Conservation (phyloP, 2,329 filamentous ascomycete genomes). For the Aspergillus intermedius region DNA sequence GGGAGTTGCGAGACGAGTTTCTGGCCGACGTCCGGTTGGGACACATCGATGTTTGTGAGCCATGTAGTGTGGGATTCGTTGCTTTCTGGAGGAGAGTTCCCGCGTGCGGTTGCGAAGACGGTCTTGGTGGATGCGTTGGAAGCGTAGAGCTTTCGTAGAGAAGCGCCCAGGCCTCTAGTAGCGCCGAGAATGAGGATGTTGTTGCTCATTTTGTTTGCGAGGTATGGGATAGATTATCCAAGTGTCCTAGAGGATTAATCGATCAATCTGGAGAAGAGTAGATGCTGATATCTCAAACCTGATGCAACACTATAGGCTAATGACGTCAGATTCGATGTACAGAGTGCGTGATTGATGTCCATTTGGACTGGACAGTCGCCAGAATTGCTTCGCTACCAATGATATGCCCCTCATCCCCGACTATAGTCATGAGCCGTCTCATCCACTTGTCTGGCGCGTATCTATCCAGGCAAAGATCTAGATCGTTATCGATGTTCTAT, state of each 20-base stretch:
- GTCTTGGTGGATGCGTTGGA: slow-evolving; percentile 35
- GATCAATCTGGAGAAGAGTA: neutral
- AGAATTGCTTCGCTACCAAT: neutral
- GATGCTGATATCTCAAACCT: neutral
- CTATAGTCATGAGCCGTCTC: neutral
- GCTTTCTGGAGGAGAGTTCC: slow-evolving; percentile 38
- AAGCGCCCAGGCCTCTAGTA: slow-evolving; percentile 61
- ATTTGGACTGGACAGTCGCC: neutral
- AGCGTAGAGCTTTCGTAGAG: slow-evolving; percentile 55
- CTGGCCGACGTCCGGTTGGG: slow-evolving; percentile 42
- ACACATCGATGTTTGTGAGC: slow-evolving; percentile 55
- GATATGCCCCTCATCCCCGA: neutral
- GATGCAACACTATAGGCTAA: slow-evolving; percentile 10
- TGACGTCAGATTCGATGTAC: slow-evolving; percentile 11
- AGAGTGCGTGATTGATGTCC: too few species aligned
- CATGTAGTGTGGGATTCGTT: slow-evolving; percentile 44
- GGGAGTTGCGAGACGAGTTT: slow-evolving; percentile 44
- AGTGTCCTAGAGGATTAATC: too few species aligned
- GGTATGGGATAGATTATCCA: neutral
- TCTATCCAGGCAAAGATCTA: neutral
- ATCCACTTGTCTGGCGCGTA: neutral
- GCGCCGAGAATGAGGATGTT: slow-evolving; percentile 60
- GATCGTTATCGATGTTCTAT: neutral
- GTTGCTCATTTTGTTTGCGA: slow-evolving; percentile 10
- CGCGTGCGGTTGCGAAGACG: slow-evolving; percentile 57